These are phyloP conservation scores for Scytalidium sp. DNA, from an alignment of 2,329 filamentous ascomycete species.

Conservation along the genomic window DNA sequence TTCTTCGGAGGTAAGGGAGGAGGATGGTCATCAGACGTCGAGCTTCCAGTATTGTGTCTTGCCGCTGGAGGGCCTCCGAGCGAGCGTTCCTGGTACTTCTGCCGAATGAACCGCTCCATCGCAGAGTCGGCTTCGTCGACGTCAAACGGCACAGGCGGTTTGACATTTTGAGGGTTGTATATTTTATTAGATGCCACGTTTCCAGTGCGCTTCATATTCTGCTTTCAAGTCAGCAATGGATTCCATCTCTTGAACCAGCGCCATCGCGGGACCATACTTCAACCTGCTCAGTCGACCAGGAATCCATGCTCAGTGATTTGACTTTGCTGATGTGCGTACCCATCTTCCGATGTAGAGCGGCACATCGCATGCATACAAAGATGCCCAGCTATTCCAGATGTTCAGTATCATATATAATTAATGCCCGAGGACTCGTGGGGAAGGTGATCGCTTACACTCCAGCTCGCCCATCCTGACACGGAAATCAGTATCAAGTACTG, in stretches of 20 bases:
- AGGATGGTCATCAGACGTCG: constrained; percentile 48
- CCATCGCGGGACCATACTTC: constrained; percentile 60
- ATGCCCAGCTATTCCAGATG: constrained; percentile 70
- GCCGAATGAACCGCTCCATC: constrained; percentile 92
- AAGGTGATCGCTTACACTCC: constrained; percentile 29
- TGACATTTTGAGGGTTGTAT: constrained; percentile 83
- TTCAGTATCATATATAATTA: constrained; percentile 13
- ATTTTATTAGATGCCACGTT: constrained; percentile 82
- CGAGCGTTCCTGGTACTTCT: constrained; percentile 76
- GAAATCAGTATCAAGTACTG: not conserved
- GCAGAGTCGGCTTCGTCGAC: constrained; percentile 88
- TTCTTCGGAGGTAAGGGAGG: constrained; percentile 60
- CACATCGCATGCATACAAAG: constrained; percentile 97
- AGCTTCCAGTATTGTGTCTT: constrained; percentile 36
- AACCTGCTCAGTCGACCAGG: constrained; percentile 92
- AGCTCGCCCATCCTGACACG: constrained; percentile 30
- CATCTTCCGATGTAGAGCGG: constrained; percentile 89
- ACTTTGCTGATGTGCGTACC: constrained; percentile 98
- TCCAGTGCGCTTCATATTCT: constrained; percentile 94
- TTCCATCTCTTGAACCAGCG: not conserved
- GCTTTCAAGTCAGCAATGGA: constrained; percentile 15
- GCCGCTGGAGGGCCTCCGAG: constrained; percentile 42
- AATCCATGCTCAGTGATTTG: constrained; percentile 98
- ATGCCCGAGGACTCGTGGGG: not conserved
- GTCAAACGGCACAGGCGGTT: constrained; percentile 82